Evolutionary conservation across 768 basidiomycete species (phyloP).

Genomic region (Pleurotus platypus): DNA sequence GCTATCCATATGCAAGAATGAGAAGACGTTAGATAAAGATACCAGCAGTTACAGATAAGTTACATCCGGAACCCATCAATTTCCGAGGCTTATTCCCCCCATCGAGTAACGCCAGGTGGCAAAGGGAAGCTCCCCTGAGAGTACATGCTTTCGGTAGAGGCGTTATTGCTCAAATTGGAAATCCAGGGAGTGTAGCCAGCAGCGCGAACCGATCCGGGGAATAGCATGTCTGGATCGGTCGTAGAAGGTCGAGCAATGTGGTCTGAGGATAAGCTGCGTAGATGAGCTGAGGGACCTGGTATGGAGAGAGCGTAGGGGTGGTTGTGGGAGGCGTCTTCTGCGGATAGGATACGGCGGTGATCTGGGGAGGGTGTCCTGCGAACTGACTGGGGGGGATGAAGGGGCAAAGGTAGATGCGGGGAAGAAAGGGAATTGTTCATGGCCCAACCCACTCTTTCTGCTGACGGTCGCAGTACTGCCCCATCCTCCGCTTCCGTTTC

Average conservation of each 20-base stretch:
- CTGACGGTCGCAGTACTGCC: background rate
- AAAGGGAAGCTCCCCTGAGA: conserved; percentile 1
- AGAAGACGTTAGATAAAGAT: background rate
- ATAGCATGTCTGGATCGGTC: conserved; percentile 25
- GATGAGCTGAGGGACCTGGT: conserved; percentile 21
- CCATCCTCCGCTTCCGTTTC: background rate
- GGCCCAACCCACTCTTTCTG: conserved; percentile 3
- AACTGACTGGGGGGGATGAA: conserved; percentile 6
- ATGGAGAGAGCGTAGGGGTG: conserved; percentile 4
- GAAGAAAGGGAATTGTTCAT: conserved; percentile 5
- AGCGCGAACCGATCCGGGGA: conserved; percentile 33
- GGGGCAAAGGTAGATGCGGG: conserved; percentile 11
- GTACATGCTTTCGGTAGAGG: conserved; percentile 3
- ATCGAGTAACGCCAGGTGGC: background rate
- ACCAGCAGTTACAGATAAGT: too few species aligned
- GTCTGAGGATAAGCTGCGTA: conserved; percentile 1
- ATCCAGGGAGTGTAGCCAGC: conserved; percentile 21
- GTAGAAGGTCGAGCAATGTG: conserved; percentile 11
- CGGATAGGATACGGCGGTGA: conserved; percentile 12
- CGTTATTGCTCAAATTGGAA: background rate
- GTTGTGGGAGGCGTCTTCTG: conserved; percentile 12
- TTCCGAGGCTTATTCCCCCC: too few species aligned
- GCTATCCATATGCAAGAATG: too few species aligned
- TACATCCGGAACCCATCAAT: too few species aligned
- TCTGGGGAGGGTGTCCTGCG: conserved; percentile 7